These are phyloP conservation scores for Tripidium arundinaceum DNA, from an alignment of 202 grass and related monocot species.

Conservation along the genomic window DNA sequence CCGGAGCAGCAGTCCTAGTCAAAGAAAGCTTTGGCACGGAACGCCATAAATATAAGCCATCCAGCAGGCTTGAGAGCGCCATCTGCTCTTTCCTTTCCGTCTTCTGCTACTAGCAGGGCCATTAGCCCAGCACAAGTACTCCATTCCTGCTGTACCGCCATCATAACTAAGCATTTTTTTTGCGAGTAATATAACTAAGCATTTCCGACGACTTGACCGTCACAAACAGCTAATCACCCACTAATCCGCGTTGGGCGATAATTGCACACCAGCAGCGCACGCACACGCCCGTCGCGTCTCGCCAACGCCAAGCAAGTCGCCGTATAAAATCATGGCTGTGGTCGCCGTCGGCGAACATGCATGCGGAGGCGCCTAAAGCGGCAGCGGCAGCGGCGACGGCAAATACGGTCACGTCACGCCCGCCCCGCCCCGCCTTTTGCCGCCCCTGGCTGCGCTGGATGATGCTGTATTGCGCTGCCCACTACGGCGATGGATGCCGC, in stretches of 20 bases:
- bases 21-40: constrained; percentile 18
- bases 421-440: too few relatives aligned
- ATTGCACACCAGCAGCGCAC: neutral
- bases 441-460: too few relatives aligned
- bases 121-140: too few relatives aligned
- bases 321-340: neutral
- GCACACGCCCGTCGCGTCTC: neutral
- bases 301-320: neutral
- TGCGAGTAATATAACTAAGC: too few relatives aligned
- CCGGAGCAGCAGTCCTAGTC: neutral
- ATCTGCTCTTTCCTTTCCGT: neutral
- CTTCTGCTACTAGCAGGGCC: too few relatives aligned
- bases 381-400: neutral
- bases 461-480: neutral
- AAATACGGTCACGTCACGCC: constrained; percentile 7
- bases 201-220: neutral
- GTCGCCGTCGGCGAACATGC: constrained; percentile 18
- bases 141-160: neutral
- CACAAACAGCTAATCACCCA: too few relatives aligned
- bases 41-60: constrained; percentile 1
- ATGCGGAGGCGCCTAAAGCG: neutral
- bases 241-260: neutral
- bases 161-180: too few relatives aligned
- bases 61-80: neutral
- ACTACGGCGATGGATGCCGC: neutral